Evolutionary conservation across 495 filamentous ascomycete genomes (phyloP), one percentile per base, ranked within the genome.

Genomic region (Penicillium turbatum): DNA sequence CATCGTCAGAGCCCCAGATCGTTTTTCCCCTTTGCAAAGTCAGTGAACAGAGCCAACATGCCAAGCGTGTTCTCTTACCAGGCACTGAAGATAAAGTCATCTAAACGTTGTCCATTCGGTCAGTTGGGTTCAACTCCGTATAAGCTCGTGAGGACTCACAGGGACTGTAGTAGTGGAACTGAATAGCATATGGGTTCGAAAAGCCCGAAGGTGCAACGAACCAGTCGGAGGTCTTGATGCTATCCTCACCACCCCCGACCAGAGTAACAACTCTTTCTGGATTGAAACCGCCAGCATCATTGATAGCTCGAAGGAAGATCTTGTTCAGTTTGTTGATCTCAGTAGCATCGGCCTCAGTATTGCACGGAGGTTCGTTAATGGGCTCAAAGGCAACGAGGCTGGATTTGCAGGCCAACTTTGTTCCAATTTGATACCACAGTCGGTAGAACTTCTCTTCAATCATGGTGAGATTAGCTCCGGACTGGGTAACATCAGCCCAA

Each of bases 161-260:
- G 24, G 82, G 83, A 42, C 73, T 78, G 63, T 85, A 86, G 59
- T 83, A 83, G 52, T 84, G 82, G 62, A 83, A 82, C 58, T 86
- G 82, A 41, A 85, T 70, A 5, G 80, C 82, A 66, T 77, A 85
- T 4, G 82, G 82, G 40, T 83, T 83, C 0, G 72, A 66, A 36
- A 76, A 76, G 11, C 75, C 73, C 5, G 67, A 65, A 0, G 79
- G 79, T 12, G 64, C 62, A 41, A 69, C 63, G 55, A 84, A 83
- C 75, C 75, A 83, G 48, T 80, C 64, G 4, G 70, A 70, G 15
- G 79, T 84, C 57, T 82, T 79, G 34, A 71, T 57, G 13, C 70
- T 73, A 51, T 84, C 78, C 62, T 78, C 69, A 19, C 73, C 70
- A 5, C 71, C 64, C 2, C 81, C 80, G 0, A 73, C 77, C 9